Conservation (phyloP, 2,329 filamentous ascomycete genomes). For the Cladobotryum protrusum region DNA sequence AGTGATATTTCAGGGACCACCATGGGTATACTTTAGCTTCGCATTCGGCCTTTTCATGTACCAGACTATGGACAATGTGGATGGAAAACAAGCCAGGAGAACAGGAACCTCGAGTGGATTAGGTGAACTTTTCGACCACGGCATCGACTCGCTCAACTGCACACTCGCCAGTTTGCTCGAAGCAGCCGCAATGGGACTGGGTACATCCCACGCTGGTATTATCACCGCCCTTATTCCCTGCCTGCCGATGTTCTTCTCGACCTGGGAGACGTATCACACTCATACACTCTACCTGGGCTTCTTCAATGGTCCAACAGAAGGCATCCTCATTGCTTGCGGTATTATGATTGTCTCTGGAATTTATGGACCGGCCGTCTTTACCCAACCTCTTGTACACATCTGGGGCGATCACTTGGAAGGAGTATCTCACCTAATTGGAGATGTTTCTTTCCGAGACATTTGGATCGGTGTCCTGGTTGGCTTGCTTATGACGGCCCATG, state of each 20-base stretch:
- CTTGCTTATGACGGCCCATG: slow-evolving; percentile 64
- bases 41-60: slow-evolving; percentile 97
- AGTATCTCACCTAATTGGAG: slow-evolving; percentile 55
- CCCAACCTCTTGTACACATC: slow-evolving; percentile 62
- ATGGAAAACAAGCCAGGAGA: slow-evolving; percentile 92
- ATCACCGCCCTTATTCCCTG: slow-evolving; percentile 90
- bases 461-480: slow-evolving; percentile 70
- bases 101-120: slow-evolving; percentile 93
- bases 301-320: slow-evolving; percentile 96
- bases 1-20: slow-evolving; percentile 54
- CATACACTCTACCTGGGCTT: slow-evolving; percentile 94
- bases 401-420: slow-evolving; percentile 50
- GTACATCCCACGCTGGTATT: slow-evolving; percentile 74
- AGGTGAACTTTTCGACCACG: slow-evolving; percentile 96
- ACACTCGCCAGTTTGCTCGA: slow-evolving; percentile 87
- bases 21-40: slow-evolving; percentile 95
- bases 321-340: slow-evolving; percentile 76
- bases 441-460: slow-evolving; percentile 74
- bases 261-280: slow-evolving; percentile 98
- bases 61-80: slow-evolving; percentile 97
- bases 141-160: slow-evolving; percentile 97
- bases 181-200: slow-evolving; percentile 87
- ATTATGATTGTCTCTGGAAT: slow-evolving; percentile 85
- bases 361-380: slow-evolving; percentile 86
- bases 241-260: slow-evolving; percentile 98